Percentiles rank a stretch among this genome's conserved stretches.
These are phyloP conservation scores for Ilyonectria sp. DNA, from an alignment of 2,329 filamentous ascomycete species.

Conservation along the genomic window DNA sequence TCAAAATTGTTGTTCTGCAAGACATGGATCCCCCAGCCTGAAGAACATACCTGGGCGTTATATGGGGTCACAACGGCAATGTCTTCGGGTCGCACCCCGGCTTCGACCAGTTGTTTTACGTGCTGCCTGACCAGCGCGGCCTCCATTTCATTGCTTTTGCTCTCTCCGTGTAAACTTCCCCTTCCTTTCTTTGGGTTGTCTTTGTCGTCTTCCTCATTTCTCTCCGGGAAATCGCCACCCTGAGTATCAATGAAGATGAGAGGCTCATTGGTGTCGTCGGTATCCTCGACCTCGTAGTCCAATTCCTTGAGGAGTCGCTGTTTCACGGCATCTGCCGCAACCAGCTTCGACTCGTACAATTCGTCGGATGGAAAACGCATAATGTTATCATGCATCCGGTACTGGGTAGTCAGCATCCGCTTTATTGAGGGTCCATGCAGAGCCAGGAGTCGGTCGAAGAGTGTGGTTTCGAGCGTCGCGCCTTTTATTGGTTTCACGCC, in stretches of 20 bases:
- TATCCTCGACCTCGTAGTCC: slow-evolving; percentile 82
- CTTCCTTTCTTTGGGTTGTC: slow-evolving; percentile 60
- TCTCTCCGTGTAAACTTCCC: slow-evolving; percentile 67
- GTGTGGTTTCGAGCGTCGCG: slow-evolving; percentile 84
- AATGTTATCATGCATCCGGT: slow-evolving; percentile 97
- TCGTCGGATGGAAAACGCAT: slow-evolving; percentile 95
- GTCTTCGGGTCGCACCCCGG: slow-evolving; percentile 85
- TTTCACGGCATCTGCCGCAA: slow-evolving; percentile 86
- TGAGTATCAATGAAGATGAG: slow-evolving; percentile 97
- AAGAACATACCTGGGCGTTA: slow-evolving; percentile 81
- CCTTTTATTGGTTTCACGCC: slow-evolving; percentile 61
- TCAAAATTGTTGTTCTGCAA: slow-evolving; percentile 36
- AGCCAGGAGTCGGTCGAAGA: slow-evolving; percentile 90
- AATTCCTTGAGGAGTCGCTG: slow-evolving; percentile 82
- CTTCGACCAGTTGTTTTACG: slow-evolving; percentile 80
- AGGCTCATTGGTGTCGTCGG: slow-evolving; percentile 89
- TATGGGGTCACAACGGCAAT: slow-evolving; percentile 97
- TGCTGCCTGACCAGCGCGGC: slow-evolving; percentile 85
- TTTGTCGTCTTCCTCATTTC: slow-evolving; percentile 80
- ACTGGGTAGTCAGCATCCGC: slow-evolving; percentile 95
- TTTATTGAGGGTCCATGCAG: slow-evolving; percentile 90
- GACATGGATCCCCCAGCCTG: slow-evolving; percentile 22
- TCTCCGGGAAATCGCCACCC: slow-evolving; percentile 91
- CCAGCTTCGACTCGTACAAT: slow-evolving; percentile 85
- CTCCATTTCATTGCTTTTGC: slow-evolving; percentile 94